Evolutionary conservation across 1,284 basidiomycete species (phyloP), one percentile per base, ranked within the genome.

Genomic region (Phylloboletellus chloephorus): DNA sequence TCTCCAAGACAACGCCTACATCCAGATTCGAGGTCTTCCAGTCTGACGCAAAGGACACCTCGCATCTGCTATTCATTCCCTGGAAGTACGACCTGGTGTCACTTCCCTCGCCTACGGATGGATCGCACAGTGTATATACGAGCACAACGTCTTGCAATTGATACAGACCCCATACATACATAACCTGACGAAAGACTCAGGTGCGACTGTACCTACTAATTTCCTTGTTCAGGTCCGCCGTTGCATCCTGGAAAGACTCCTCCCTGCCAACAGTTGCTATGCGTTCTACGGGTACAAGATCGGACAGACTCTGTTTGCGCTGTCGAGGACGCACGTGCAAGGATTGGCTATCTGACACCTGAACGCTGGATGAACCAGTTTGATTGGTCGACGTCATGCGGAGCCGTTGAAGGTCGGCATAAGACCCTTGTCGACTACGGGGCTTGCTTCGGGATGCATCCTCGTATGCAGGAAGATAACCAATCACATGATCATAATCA

Each of bases 401-500:
- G 15, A 88, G 68, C 48, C 78, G 73, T 63, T 88, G 84, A 32
- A 89, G 59, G 62, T 89, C 82, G 10, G 86, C 86, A 53, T 84
- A 89, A 15, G 85, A 88, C 47, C 74, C 80, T 44, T 78, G 77
- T 22, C 77, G 74, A 61, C 82, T 86, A 28, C 78, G 74, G n/a
- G 71, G 63, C 45, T 77, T 76, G 40, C 48, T 60, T 50, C 63
- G 52, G 24, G 65, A 50, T 20, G 61, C 47, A 48, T 71, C 70
- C 25, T 79, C 78, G 46, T 72, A 67, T 6, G 67, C 57, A 17
- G 70, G 71, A 40, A 88, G 64, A 46, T 79, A 71, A 11, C 76
- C 74, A 39, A 88, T 71, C 24, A 89, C 79, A 58, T 86, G 73
- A 52, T 89, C 86, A 55, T 88, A 88, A 61, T 89, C 86, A 21